Evolutionary conservation across 305 asterid species (phyloP).

Genomic region (Fraxinus floribunda): DNA sequence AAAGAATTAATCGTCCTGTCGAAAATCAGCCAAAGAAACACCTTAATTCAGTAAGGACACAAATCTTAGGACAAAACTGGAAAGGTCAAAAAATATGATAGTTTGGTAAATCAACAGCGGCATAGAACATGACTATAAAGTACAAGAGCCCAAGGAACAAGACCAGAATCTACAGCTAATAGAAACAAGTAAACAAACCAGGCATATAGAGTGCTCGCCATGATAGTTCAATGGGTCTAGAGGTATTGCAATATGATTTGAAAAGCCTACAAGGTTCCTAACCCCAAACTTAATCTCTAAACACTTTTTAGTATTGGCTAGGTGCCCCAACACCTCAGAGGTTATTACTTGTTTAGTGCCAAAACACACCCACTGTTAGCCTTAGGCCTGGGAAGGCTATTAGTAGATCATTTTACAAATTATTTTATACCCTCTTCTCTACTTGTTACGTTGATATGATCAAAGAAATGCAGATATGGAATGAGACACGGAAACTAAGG

Average conservation of each 20-base stretch:
- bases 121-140: neutral
- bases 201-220: neutral
- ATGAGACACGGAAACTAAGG: neutral
- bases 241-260: neutral
- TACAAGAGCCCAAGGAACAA: neutral
- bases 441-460: neutral
- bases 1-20: neutral
- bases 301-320: neutral
- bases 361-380: neutral
- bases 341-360: neutral
- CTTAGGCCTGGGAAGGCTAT: neutral
- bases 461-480: neutral
- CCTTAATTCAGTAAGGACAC: neutral
- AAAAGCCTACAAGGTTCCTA: neutral
- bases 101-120: neutral
- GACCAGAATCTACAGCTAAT: neutral
- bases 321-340: conserved; percentile 6
- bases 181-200: neutral
- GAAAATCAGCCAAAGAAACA: neutral
- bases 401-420: neutral
- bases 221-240: neutral
- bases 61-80: neutral
- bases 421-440: neutral
- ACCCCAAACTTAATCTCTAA: neutral
- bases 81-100: neutral